Conservation (phyloP, 768 basidiomycete species). For the Lentinula raphanica region DNA sequence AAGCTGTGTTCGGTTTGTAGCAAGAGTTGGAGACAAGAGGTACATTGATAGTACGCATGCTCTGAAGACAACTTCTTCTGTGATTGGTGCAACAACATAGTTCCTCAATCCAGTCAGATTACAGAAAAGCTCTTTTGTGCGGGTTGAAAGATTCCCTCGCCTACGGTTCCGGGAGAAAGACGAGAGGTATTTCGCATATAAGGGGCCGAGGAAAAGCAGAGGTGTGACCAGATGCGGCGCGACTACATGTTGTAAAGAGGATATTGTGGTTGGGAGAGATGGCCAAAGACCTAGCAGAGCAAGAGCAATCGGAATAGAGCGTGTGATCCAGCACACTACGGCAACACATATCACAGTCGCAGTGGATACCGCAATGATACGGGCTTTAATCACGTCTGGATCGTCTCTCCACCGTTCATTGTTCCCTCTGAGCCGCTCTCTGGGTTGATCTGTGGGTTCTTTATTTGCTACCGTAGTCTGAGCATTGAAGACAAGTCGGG, state of each 20-base stretch:
- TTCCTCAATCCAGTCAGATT: slow-evolving; percentile 8
- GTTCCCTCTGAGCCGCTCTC: slow-evolving; percentile 17
- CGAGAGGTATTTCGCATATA: slow-evolving; percentile 40
- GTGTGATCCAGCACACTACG: slow-evolving; percentile 37
- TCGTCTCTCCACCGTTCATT: slow-evolving; percentile 72
- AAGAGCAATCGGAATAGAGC: slow-evolving; percentile 25
- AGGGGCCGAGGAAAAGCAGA: slow-evolving; percentile 69
- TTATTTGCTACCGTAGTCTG: slow-evolving; percentile 20
- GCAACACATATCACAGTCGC: slow-evolving; percentile 58
- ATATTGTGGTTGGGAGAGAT: slow-evolving; percentile 19
- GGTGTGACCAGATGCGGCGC: slow-evolving; percentile 65
- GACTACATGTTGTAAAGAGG: slow-evolving; percentile 19
- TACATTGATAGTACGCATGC: slow-evolving; percentile 76
- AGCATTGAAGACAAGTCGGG: slow-evolving; percentile 46
- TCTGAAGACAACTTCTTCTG: slow-evolving; percentile 90
- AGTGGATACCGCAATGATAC: slow-evolving; percentile 61
- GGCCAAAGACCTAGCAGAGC: slow-evolving; percentile 17
- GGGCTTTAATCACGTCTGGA: slow-evolving; percentile 76
- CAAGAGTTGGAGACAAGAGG: slow-evolving; percentile 43
- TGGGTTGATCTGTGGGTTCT: slow-evolving; percentile 23
- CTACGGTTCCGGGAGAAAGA: slow-evolving; percentile 28
- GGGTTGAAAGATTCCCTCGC: slow-evolving; percentile 46
- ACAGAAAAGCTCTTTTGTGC: slow-evolving; percentile 37
- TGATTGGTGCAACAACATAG: slow-evolving; percentile 60
- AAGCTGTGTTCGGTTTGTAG: slow-evolving; percentile 49